Conservation (phyloP, 495 filamentous ascomycete genomes). For the Xeromyces bisporus region DNA sequence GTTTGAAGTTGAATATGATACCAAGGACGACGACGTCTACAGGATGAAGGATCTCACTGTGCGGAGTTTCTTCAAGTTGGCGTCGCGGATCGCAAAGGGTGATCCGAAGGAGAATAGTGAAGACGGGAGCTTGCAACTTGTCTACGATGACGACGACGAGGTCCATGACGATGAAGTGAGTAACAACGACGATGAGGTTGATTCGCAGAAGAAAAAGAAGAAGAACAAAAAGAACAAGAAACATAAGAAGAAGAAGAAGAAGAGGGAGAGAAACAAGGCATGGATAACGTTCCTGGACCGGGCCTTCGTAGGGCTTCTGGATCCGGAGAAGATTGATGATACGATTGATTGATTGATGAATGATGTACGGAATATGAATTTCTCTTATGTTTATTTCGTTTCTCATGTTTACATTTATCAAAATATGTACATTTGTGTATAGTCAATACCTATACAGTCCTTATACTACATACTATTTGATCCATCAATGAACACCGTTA, state of each 20-base stretch:
- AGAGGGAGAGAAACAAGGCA: conserved; percentile 28
- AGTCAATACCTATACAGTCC: too few relatives aligned
- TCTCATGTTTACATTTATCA: conserved; percentile 2
- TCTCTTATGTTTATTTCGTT: not conserved
- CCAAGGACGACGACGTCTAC: conserved; percentile 55
- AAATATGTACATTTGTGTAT: not conserved
- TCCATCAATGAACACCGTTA: too few relatives aligned
- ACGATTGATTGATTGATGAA: not conserved
- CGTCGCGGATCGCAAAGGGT: conserved; percentile 53
- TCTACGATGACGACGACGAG: not conserved
- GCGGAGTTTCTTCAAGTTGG: conserved; percentile 59
- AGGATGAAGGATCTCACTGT: conserved; percentile 73
- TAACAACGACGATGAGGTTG: conserved; percentile 5
- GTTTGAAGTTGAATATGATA: conserved; percentile 79
- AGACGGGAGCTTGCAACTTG: conserved; percentile 3
- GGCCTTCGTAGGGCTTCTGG: conserved; percentile 62
- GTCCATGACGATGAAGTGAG: too few relatives aligned
- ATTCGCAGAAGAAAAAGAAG: conserved; percentile 2
- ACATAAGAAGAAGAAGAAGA: conserved; percentile 23
- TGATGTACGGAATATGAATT: too few relatives aligned
- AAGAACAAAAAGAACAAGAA: conserved; percentile 2
- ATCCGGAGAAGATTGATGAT: conserved; percentile 25
- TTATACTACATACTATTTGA: too few relatives aligned
- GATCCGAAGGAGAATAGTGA: conserved; percentile 12
- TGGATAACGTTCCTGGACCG: conserved; percentile 66